These are phyloP conservation scores for Coniochaeta ligniaria DNA, from an alignment of 2,329 filamentous ascomycete genomes.

Conservation along the genomic window DNA sequence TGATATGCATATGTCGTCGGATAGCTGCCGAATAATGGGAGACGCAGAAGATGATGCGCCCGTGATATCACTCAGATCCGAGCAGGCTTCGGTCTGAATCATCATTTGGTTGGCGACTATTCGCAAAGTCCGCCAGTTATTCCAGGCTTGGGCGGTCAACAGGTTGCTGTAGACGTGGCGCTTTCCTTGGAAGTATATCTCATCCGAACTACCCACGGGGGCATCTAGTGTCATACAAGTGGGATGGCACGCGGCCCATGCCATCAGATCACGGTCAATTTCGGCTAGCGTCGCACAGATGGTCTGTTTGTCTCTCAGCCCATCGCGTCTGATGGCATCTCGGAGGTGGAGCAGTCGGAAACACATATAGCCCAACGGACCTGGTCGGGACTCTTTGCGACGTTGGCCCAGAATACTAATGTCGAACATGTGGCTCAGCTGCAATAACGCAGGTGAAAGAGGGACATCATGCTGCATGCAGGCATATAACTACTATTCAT, in stretches of 20 bases:
- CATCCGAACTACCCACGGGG: background rate
- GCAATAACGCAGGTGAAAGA: slow-evolving; percentile 6
- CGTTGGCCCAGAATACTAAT: background rate
- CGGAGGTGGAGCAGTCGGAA: slow-evolving; percentile 13
- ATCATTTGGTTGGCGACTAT: slow-evolving; percentile 11
- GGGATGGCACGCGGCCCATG: background rate
- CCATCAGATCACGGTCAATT: slow-evolving; percentile 7
- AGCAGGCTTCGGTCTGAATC: background rate
- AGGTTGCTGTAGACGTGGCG: slow-evolving; percentile 9
- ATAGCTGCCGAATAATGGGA: slow-evolving; percentile 5
- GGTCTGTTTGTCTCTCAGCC: slow-evolving; percentile 5
- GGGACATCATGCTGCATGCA: slow-evolving; percentile 13
- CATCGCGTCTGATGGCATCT: slow-evolving; percentile 11
- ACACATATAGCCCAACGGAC: slow-evolving; percentile 6
- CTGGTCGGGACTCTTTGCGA: background rate
- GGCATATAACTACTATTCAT: slow-evolving; percentile 1
- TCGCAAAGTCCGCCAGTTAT: slow-evolving; percentile 13
- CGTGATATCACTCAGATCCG: too few species aligned
- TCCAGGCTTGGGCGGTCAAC: slow-evolving; percentile 14
- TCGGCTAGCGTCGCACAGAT: slow-evolving; percentile 6
- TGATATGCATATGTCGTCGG: slow-evolving; percentile 10
- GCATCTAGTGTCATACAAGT: slow-evolving; percentile 3
- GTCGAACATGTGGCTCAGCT: slow-evolving; percentile 3
- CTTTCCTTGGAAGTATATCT: slow-evolving; percentile 7
- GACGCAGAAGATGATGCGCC: background rate